These are phyloP conservation scores for Globisporangium canariense DNA, from an alignment of 352 stramenopile species.

Conservation along the genomic window DNA sequence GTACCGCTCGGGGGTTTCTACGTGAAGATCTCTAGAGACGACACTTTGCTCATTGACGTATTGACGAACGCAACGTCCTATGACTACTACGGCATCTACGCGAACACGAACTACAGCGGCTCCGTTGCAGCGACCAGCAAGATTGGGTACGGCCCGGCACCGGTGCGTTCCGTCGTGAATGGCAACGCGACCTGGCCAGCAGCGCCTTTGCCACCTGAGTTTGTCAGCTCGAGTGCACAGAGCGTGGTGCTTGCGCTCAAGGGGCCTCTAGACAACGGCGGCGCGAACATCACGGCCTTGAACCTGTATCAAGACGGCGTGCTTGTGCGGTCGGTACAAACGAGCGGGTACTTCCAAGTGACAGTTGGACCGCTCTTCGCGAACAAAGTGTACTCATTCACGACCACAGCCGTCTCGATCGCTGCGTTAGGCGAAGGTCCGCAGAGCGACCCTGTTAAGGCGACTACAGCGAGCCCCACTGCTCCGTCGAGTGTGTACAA, in stretches of 20 bases:
- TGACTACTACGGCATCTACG: conserved; percentile 22
- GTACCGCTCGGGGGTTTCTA: conserved; percentile 23
- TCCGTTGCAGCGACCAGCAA: conserved; percentile 26
- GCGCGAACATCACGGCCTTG: conserved; percentile 28
- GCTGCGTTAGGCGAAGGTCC: conserved; percentile 28
- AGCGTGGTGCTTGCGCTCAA: conserved; percentile 32
- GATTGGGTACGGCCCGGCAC: conserved; percentile 17
- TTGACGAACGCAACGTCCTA: conserved; percentile 7
- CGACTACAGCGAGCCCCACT: conserved; percentile 30
- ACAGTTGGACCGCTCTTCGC: conserved; percentile 28
- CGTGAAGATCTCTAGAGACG: conserved; percentile 9
- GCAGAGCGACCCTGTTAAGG: conserved; percentile 21
- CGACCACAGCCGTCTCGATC: conserved; percentile 26
- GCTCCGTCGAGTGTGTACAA: conserved; percentile 36
- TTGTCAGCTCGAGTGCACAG: conserved; percentile 24
- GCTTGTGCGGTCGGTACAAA: conserved; percentile 19
- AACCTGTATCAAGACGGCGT: conserved; percentile 43
- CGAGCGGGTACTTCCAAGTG: conserved; percentile 19
- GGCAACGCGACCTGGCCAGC: conserved; percentile 23
- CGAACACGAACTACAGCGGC: conserved; percentile 30
- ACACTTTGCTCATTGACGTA: conserved; percentile 5
- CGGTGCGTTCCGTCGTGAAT: conserved; percentile 21
- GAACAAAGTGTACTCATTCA: conserved; percentile 31
- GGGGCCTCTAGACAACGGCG: conserved; percentile 38
- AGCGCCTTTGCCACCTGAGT: conserved; percentile 23